These are phyloP conservation scores for Trichoderma gracile DNA, from an alignment of 2,329 filamentous ascomycete genomes.

Conservation along the genomic window DNA sequence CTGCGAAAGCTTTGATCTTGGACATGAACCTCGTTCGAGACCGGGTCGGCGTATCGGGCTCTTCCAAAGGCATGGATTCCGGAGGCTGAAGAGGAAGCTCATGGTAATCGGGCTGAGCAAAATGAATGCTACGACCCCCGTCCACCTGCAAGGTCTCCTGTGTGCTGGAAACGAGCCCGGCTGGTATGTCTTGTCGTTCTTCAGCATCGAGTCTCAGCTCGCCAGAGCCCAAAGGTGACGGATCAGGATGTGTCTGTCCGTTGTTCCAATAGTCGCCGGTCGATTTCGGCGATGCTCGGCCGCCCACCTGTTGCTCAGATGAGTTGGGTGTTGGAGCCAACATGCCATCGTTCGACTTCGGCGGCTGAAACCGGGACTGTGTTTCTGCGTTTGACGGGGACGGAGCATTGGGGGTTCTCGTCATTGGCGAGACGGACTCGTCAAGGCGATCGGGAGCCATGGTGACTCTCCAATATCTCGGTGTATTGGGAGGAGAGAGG, in stretches of 20 bases:
- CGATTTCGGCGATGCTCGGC: background rate
- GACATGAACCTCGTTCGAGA: slow-evolving; percentile 71
- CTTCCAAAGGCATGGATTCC: slow-evolving; percentile 63
- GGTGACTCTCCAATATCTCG: background rate
- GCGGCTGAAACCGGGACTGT: slow-evolving; percentile 22
- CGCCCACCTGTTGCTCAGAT: background rate
- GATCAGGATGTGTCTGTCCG: slow-evolving; percentile 25
- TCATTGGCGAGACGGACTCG: slow-evolving; percentile 30
- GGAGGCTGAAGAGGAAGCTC: slow-evolving; percentile 55
- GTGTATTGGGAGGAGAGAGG: background rate
- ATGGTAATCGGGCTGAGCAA: slow-evolving; percentile 58
- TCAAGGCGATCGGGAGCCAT: slow-evolving; percentile 27
- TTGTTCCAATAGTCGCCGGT: slow-evolving; percentile 30
- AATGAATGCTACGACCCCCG: slow-evolving; percentile 68
- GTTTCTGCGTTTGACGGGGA: slow-evolving; percentile 24
- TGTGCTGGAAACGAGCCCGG: slow-evolving; percentile 1
- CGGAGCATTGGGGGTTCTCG: slow-evolving; percentile 25
- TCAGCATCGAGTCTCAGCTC: background rate
- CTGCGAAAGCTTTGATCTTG: slow-evolving; percentile 73
- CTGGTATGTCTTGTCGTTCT: slow-evolving; percentile 8
- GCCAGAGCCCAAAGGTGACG: slow-evolving; percentile 7
- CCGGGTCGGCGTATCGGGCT: slow-evolving; percentile 60
- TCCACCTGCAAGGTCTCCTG: slow-evolving; percentile 7
- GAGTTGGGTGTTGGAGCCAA: slow-evolving; percentile 21
- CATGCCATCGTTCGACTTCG: slow-evolving; percentile 22